Conservation (phyloP, 495 filamentous ascomycete genomes). For the Penicilliopsis zonata region DNA sequence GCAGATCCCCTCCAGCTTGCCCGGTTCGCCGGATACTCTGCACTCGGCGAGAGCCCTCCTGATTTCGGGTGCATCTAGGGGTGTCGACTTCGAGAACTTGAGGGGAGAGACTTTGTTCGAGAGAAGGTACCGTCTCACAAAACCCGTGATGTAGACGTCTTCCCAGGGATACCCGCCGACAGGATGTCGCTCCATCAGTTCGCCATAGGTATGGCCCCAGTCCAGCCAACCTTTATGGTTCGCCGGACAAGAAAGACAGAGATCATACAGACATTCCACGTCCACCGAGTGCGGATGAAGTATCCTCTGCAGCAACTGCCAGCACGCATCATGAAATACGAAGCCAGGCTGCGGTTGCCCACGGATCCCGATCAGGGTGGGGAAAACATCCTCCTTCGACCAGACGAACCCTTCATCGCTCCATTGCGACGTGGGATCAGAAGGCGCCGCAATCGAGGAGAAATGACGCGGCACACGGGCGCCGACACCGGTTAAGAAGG, state of each 20-base stretch:
- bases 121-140: not conserved
- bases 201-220: conserved; percentile 5
- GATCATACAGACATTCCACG: conserved; percentile 3
- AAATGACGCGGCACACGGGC: not conserved
- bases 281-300: conserved; percentile 1
- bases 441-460: not conserved
- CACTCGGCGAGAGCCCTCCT: not conserved
- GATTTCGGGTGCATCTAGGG: conserved; percentile 1
- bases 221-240: conserved; percentile 2
- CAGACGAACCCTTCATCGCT: not conserved
- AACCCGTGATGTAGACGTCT: conserved; percentile 1
- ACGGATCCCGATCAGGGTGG: conserved; percentile 2
- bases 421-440: not conserved
- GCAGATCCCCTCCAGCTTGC: not conserved
- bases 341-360: conserved; percentile 3
- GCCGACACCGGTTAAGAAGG: conserved; percentile 3
- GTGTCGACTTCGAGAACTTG: not conserved
- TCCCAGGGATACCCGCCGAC: conserved; percentile 3
- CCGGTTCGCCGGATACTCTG: not conserved
- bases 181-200: conserved; percentile 2
- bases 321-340: conserved; percentile 5
- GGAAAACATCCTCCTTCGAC: conserved; percentile 1
- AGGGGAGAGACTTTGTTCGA: conserved; percentile 1
- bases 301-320: conserved; percentile 1
- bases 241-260: conserved; percentile 3